Conservation (phyloP, 192 early-diverging fungal species). For the Chytriomyces sp. region DNA sequence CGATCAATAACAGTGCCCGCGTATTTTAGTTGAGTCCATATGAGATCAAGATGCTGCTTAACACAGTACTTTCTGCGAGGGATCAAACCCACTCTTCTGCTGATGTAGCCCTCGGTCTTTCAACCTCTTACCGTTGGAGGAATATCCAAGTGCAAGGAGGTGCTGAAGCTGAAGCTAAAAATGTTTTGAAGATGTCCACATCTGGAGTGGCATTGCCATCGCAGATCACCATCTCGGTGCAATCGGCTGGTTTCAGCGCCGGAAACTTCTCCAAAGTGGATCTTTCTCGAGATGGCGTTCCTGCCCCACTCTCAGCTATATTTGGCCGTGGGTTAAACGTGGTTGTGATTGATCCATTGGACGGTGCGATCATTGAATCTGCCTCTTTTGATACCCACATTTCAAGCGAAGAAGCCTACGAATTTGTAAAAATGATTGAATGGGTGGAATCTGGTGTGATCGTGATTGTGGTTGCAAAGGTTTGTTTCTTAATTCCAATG, state of each 20-base stretch:
- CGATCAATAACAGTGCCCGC: not conserved
- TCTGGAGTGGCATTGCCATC: conserved; percentile 47
- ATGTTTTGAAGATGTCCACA: conserved; percentile 43
- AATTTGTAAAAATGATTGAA: conserved; percentile 72
- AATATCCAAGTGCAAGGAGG: conserved; percentile 32
- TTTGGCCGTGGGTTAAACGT: conserved; percentile 77
- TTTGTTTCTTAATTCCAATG: not conserved
- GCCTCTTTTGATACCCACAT: conserved; percentile 79
- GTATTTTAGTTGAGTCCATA: conserved; percentile 67
- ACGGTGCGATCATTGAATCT: conserved; percentile 69
- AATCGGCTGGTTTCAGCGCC: conserved; percentile 73
- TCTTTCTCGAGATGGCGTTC: conserved; percentile 53
- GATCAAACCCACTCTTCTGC: conserved; percentile 31
- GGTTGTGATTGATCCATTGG: conserved; percentile 73
- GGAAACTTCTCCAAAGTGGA: conserved; percentile 78
- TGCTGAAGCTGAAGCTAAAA: conserved; percentile 13
- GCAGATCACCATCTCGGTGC: conserved; percentile 62
- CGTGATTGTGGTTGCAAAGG: conserved; percentile 64
- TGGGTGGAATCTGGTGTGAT: conserved; percentile 69
- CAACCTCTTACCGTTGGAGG: conserved; percentile 35
- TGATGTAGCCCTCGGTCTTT: conserved; percentile 29
- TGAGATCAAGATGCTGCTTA: conserved; percentile 76
- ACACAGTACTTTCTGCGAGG: conserved; percentile 69
- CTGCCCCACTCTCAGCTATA: conserved; percentile 49
- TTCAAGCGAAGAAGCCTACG: conserved; percentile 60